Conservation (phyloP, 139 green algal species). For the Ulvella scutata region DNA sequence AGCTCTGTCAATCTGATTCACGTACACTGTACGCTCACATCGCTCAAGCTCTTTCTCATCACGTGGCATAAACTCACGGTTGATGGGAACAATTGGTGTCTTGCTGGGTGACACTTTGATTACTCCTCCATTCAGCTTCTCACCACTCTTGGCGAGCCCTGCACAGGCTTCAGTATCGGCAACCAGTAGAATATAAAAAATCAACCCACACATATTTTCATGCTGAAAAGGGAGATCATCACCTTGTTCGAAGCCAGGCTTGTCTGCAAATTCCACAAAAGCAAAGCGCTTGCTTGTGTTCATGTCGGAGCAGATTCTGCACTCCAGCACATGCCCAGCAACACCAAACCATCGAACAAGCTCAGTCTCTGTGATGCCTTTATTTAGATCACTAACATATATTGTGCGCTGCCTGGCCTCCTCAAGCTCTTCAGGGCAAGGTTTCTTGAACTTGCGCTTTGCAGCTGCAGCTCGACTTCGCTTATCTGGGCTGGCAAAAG, state of each 20-base stretch:
- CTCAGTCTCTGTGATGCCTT: constrained; percentile 45
- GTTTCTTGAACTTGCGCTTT: constrained; percentile 1
- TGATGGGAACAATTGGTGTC: constrained; percentile 90
- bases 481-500: neutral
- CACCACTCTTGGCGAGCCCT: neutral
- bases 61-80: constrained; percentile 60
- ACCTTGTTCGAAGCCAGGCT: constrained; percentile 35
- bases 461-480: neutral
- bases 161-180: neutral
- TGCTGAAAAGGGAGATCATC: neutral
- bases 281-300: constrained; percentile 85
- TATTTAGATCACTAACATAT: neutral
- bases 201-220: no score
- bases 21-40: constrained; percentile 77
- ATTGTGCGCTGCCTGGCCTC: neutral
- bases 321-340: constrained; percentile 70
- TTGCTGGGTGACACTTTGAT: constrained; percentile 65
- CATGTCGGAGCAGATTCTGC: constrained; percentile 83
- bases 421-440: neutral
- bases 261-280: constrained; percentile 82
- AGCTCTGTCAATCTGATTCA: constrained; percentile 87
- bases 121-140: neutral
- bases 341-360: constrained; percentile 52
- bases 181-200: neutral
- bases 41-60: constrained; percentile 19